Conservation (phyloP, 441 rosid species). For the Lepidium campestre region DNA sequence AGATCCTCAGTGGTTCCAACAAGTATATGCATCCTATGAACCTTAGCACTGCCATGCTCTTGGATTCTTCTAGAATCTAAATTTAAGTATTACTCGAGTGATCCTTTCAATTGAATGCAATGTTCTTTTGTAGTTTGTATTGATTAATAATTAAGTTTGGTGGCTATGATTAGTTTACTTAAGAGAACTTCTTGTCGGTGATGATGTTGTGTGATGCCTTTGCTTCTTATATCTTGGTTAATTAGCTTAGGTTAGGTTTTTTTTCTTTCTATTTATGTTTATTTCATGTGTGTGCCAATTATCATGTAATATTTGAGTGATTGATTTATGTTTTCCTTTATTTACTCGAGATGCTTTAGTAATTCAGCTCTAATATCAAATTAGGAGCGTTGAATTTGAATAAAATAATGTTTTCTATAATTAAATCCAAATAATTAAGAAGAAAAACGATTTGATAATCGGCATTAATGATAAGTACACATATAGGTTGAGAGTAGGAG, state of each 20-base stretch:
- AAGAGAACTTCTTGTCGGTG: background rate
- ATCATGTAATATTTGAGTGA: constrained; percentile 14
- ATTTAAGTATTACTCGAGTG: background rate
- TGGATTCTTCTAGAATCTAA: constrained; percentile 42
- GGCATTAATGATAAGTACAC: too few species aligned
- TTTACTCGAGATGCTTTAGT: constrained; percentile 5
- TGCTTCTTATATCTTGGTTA: constrained; percentile 2
- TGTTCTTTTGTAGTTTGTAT: constrained; percentile 17
- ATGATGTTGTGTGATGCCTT: background rate
- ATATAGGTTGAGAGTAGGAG: background rate
- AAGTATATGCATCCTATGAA: constrained; percentile 66
- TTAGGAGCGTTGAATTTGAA: background rate
- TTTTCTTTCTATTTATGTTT: too few species aligned
- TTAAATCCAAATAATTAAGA: background rate
- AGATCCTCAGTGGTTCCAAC: constrained; percentile 37
- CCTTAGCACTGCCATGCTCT: constrained; percentile 48
- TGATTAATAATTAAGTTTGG: constrained; percentile 4
- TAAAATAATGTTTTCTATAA: background rate
- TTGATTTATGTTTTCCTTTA: background rate
- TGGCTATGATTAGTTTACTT: background rate
- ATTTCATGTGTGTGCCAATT: background rate
- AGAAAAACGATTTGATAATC: background rate
- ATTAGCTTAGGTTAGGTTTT: constrained; percentile 1
- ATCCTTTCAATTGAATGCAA: background rate
- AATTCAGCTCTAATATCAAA: background rate